Evolutionary conservation across 2,329 filamentous ascomycete species (phyloP).

Genomic region (Alternaria angustiovoidea): DNA sequence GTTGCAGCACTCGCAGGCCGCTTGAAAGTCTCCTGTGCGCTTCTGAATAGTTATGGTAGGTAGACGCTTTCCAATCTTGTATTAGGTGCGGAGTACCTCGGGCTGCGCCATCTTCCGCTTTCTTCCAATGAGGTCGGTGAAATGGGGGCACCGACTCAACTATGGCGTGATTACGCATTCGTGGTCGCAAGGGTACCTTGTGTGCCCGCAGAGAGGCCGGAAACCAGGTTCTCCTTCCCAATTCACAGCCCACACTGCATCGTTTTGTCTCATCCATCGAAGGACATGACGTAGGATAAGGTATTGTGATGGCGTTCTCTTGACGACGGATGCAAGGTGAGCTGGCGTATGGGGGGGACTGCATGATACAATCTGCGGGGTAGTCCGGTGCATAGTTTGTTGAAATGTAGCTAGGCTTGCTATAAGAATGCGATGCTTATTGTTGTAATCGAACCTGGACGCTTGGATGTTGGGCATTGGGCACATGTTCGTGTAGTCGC

Average conservation of each 20-base stretch:
- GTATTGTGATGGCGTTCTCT: neutral
- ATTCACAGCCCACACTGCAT: neutral
- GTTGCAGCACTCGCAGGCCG: neutral
- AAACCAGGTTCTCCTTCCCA: neutral
- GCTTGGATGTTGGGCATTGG: constrained; percentile 19
- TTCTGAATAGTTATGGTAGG: neutral
- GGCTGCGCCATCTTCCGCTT: constrained; percentile 11
- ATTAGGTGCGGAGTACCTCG: constrained; percentile 7
- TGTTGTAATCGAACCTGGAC: neutral
- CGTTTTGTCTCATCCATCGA: neutral
- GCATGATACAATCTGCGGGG: constrained; percentile 8
- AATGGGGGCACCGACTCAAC: neutral
- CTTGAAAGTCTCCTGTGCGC: neutral
- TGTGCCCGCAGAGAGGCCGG: constrained; percentile 1
- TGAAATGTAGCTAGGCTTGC: neutral
- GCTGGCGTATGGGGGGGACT: constrained; percentile 15
- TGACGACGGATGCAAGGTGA: constrained; percentile 13
- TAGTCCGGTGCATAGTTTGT: constrained; percentile 9
- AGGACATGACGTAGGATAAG: constrained; percentile 1
- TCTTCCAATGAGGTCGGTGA: constrained; percentile 3
- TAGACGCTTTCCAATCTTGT: neutral
- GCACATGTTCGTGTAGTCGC: constrained; percentile 19
- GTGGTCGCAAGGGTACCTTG: constrained; percentile 2
- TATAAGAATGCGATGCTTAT: constrained; percentile 3
- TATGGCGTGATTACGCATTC: constrained; percentile 16